These are phyloP conservation scores for Boletus mariae DNA, from an alignment of 1,284 basidiomycete species.

Conservation along the genomic window DNA sequence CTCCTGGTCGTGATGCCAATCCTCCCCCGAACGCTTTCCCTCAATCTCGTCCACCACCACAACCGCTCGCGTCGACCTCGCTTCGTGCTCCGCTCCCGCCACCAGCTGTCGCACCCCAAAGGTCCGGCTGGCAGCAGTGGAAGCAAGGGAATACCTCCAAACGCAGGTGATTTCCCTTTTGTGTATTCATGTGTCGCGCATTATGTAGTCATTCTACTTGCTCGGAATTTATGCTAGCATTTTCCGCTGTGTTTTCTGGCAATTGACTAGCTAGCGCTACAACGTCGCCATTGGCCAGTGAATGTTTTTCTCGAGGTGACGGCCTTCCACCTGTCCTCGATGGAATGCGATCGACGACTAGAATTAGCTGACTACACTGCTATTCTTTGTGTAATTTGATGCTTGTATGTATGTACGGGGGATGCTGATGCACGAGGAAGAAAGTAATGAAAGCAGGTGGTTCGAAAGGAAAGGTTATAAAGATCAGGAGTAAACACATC, in stretches of 20 bases:
- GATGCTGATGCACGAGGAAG: constrained; percentile 29
- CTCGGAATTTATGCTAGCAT: neutral
- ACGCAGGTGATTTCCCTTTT: constrained; percentile 20
- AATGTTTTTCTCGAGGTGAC: constrained; percentile 1
- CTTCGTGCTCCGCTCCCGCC: constrained; percentile 13
- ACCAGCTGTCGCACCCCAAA: constrained; percentile 18
- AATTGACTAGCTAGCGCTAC: too few relatives aligned
- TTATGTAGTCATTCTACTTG: neutral
- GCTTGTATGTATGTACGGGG: constrained; percentile 36
- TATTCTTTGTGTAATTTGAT: constrained; percentile 35
- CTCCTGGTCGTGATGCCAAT: neutral
- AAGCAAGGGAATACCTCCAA: constrained; percentile 25
- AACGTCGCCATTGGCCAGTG: too few relatives aligned
- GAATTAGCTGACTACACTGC: constrained; percentile 37
- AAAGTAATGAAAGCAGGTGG: constrained; percentile 26
- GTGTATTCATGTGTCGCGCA: neutral
- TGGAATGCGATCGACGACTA: constrained; percentile 28
- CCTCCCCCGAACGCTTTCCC: neutral
- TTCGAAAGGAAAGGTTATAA: constrained; percentile 33
- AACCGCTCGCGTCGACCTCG: constrained; percentile 6
- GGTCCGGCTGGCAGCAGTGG: constrained; percentile 34
- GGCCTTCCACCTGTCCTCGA: constrained; percentile 10
- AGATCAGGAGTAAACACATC: constrained; percentile 31
- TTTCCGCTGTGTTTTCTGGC: neutral
- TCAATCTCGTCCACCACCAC: neutral